Base-by-base conservation (phyloP, 2,329 filamentous ascomycete species). In the Venturia aucupariae region DNA sequence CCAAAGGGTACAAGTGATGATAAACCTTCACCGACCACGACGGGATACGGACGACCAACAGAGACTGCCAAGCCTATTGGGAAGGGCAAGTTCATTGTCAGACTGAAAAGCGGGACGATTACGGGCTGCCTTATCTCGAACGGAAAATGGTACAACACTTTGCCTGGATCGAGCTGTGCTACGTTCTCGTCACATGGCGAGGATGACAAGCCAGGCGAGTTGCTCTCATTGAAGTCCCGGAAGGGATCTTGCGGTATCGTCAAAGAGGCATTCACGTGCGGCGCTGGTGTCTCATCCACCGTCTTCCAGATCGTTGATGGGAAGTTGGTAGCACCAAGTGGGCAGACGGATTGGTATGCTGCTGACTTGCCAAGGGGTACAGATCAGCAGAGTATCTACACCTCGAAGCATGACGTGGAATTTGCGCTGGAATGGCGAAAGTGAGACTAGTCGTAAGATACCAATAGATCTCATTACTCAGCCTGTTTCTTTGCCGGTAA, bases 111-210 rank as follows among this genome's bases (percentile, higher is more conserved):
- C n/a, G 80, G 82, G 2, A 71, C 70, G 19, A 71, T 76, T 60
- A 79, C 78, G 10, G 87, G 88, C 17, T 90, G 86, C 68, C 79
- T 90, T 65, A 90, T 90, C 71, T 81, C 82, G 64, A 78, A 75
- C 11, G 88, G 88, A 0, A 84, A 81, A 0, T 90, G 87, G 88
- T 90, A 87, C 71, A 80, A 81, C 0, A 81, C 79, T 1, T 86
- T 63, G 10, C 41, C 46, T 15, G 62, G 48, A 24, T 55, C 86
- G 1, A 87, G 86, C 0, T 90, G 87, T 70, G 88, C 87, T 0
- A 87, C 82, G 0, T 88, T 84, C 72, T 84, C 80, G 0, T 84
- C 85, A 4, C 74, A 80, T 6, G 66, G 77, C 1, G 64, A 67
- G 10, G 70, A 67, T 11, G 64, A 73, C 68, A 22, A 39, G 22